phyloP scores from a whole-genome alignment of 257 asterid genomes.

The Solanum rostratum region DNA sequence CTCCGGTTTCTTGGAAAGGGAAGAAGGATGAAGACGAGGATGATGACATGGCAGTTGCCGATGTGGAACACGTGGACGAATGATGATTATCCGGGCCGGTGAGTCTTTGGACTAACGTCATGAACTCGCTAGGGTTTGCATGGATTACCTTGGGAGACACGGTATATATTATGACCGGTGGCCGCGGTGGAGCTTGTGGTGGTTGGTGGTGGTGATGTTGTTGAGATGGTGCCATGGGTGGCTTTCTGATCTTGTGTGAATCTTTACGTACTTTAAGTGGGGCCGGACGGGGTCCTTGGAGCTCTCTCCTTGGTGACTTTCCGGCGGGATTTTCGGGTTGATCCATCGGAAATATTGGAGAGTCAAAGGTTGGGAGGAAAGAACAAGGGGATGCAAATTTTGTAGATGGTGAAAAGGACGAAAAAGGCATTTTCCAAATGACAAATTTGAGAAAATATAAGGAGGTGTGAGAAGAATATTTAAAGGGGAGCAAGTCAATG shows the following conservation, averaged over 20 bases:
- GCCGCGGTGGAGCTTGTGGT: conserved; percentile 44
- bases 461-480: neutral
- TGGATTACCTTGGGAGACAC: conserved; percentile 90
- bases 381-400: neutral
- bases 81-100: conserved; percentile 48
- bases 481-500: conserved; percentile 35
- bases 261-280: conserved; percentile 68
- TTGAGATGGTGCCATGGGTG: conserved; percentile 45
- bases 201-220: conserved; percentile 4
- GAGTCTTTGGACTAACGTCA: conserved; percentile 80
- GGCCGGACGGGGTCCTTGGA: conserved; percentile 87
- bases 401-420: conserved; percentile 8
- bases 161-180: conserved; percentile 83
- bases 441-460: conserved; percentile 1
- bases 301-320: conserved; percentile 57
- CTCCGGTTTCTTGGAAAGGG: conserved; percentile 18
- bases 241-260: conserved; percentile 79
- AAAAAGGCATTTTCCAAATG: neutral
- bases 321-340: conserved; percentile 28
- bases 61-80: conserved; percentile 8
- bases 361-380: neutral
- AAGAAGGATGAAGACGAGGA: conserved; percentile 10
- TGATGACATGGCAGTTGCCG: neutral
- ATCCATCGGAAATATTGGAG: conserved; percentile 31
- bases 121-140: conserved; percentile 97